A percentile compares a stretch with the other conserved stretches of the same genome.
Evolutionary conservation across 2,329 filamentous ascomycete genomes (phyloP).

Genomic region (Botrytis cinerea): DNA sequence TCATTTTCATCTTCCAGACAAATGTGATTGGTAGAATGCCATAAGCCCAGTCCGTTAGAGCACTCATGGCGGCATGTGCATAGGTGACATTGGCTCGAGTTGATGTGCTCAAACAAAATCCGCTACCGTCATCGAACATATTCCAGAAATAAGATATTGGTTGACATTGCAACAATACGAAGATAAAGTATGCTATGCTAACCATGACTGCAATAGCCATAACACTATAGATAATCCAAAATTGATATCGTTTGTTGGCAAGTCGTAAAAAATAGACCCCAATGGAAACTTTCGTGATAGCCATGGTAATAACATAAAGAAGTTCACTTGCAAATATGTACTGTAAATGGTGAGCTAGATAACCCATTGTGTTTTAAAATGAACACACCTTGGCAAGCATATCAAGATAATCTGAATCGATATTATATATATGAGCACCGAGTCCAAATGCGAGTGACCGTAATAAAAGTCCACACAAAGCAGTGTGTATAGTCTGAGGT

Average conservation of each 20-base stretch:
- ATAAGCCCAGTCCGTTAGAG: conserved; percentile 39
- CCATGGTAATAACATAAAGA: conserved; percentile 38
- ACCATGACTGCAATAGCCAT: conserved; percentile 32
- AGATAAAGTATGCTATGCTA: conserved; percentile 39
- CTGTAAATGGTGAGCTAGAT: conserved; percentile 1
- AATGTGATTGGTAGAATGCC: conserved; percentile 39
- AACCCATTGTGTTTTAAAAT: not conserved
- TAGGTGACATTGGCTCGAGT: conserved; percentile 35
- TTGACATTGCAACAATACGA: conserved; percentile 39
- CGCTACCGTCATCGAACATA: conserved; percentile 37
- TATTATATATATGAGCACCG: conserved; percentile 38
- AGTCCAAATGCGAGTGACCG: conserved; percentile 34
- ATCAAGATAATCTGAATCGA: conserved; percentile 28
- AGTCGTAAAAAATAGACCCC: conserved; percentile 39
- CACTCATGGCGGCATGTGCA: conserved; percentile 37
- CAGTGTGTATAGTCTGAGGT: conserved; percentile 35
- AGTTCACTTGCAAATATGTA: conserved; percentile 39
- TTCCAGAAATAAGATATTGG: conserved; percentile 44
- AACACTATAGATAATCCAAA: conserved; percentile 33
- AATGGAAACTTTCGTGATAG: conserved; percentile 39
- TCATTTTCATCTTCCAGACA: conserved; percentile 39
- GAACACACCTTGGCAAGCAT: conserved; percentile 35
- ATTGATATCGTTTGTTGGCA: conserved; percentile 35
- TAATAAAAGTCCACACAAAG: conserved; percentile 36
- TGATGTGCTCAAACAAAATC: conserved; percentile 40